Evolutionary conservation across 805 yeast species (phyloP).

Genomic region (Hermanozyma aechmeae): DNA sequence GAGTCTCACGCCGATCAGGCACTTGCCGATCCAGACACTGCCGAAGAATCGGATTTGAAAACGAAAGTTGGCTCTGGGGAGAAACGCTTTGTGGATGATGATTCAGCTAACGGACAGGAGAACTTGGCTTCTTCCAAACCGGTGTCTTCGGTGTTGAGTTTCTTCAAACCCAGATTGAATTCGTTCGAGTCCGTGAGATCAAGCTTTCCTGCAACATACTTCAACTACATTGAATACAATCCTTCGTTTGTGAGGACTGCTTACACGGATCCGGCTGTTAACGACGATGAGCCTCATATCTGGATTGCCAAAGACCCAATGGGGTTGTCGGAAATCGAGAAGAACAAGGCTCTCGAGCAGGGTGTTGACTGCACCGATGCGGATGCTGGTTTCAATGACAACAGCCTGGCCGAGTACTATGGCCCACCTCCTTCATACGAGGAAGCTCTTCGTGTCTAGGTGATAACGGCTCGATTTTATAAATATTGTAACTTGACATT

Average conservation of each 20-base stretch:
- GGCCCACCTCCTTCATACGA: slow-evolving; percentile 70
- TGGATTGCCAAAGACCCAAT: slow-evolving; percentile 66
- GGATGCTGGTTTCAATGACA: slow-evolving; percentile 48
- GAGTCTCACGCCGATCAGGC: slow-evolving; percentile 8
- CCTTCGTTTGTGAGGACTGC: slow-evolving; percentile 31
- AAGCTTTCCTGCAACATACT: slow-evolving; percentile 32
- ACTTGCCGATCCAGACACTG: not conserved
- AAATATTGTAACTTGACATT: no score
- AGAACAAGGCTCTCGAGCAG: slow-evolving; percentile 44
- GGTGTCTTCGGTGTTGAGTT: slow-evolving; percentile 5
- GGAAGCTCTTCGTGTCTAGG: slow-evolving; percentile 31
- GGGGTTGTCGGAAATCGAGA: slow-evolving; percentile 57
- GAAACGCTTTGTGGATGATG: slow-evolving; percentile 10
- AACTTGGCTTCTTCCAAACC: slow-evolving; percentile 1
- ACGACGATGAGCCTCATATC: slow-evolving; percentile 48
- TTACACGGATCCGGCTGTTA: slow-evolving; percentile 49
- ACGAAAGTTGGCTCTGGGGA: not conserved
- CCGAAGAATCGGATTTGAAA: not conserved
- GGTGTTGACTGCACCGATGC: slow-evolving; percentile 49
- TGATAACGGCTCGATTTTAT: no score
- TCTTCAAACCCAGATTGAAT: slow-evolving; percentile 40
- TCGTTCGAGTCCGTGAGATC: slow-evolving; percentile 37
- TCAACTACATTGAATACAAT: slow-evolving; percentile 32
- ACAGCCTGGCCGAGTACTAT: slow-evolving; percentile 41
- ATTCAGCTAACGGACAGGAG: slow-evolving; percentile 11